These are phyloP conservation scores for Boeremia exigua DNA, from an alignment of 2,329 filamentous ascomycete species.

Conservation along the genomic window DNA sequence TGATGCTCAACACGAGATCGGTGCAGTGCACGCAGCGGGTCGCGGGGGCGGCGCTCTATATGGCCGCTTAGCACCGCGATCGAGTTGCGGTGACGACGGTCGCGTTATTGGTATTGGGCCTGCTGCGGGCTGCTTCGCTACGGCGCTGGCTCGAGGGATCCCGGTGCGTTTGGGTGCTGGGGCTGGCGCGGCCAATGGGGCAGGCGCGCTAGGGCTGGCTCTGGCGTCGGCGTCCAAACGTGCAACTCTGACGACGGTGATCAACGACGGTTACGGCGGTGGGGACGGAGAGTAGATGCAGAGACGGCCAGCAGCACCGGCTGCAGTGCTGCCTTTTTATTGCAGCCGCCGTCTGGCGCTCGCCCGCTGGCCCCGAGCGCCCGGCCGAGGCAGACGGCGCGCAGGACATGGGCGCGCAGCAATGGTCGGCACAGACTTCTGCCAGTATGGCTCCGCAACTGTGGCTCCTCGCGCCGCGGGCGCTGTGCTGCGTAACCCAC, in stretches of 20 bases:
- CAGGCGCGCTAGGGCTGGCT: slow-evolving; percentile 30
- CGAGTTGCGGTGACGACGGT: slow-evolving; percentile 35
- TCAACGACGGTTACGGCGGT: slow-evolving; percentile 4
- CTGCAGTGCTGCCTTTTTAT: slow-evolving; percentile 1
- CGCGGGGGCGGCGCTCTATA: slow-evolving; percentile 30
- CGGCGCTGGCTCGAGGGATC: slow-evolving; percentile 25
- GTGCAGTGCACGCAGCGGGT: slow-evolving; percentile 4
- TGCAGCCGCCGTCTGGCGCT: not conserved
- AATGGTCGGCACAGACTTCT: not conserved
- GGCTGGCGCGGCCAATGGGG: slow-evolving; percentile 30
- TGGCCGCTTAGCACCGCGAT: slow-evolving; percentile 19
- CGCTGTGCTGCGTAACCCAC: slow-evolving; percentile 9
- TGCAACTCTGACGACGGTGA: slow-evolving; percentile 35
- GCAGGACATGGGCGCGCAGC: slow-evolving; percentile 2
- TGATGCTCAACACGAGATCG: slow-evolving; percentile 6
- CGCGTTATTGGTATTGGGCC: slow-evolving; percentile 20
- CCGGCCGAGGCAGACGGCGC: slow-evolving; percentile 10
- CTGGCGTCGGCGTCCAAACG: slow-evolving; percentile 28
- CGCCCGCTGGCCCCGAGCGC: not conserved
- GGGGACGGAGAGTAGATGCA: not conserved
- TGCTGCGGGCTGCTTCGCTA: slow-evolving; percentile 17
- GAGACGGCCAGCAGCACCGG: not conserved
- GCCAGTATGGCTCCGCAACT: not conserved
- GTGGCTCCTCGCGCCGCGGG: slow-evolving; percentile 10
- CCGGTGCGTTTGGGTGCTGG: slow-evolving; percentile 20